Percentiles rank a stretch among this genome's conserved stretches.
Conservation (phyloP, 148 eudicot species). For the Diospyros lotus region DNA sequence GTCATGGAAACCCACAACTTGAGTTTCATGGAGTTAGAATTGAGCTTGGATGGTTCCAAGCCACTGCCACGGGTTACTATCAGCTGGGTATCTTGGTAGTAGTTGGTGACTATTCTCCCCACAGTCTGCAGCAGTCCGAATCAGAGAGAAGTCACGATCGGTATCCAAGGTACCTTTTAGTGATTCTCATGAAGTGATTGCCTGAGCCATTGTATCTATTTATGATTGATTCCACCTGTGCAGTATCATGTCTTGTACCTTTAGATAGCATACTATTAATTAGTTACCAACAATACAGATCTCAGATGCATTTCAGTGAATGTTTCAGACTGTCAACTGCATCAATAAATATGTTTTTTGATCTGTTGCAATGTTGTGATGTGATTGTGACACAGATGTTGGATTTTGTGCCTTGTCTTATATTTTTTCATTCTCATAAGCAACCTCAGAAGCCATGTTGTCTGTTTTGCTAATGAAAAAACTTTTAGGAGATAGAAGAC, state of each 20-base stretch:
- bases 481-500: not conserved
- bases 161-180: slow-evolving; percentile 38
- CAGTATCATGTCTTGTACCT: not conserved
- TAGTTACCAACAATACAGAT: not conserved
- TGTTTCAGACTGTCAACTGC: not conserved
- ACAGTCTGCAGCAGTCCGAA: slow-evolving; percentile 33
- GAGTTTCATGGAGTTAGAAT: slow-evolving; percentile 77
- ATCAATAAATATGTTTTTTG: not conserved
- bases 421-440: not conserved
- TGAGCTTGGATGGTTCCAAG: slow-evolving; percentile 85
- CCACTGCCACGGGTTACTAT: slow-evolving; percentile 71
- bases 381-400: too few species aligned
- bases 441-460: not conserved
- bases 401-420: not conserved
- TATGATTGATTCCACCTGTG: not conserved
- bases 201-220: not conserved
- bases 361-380: not conserved
- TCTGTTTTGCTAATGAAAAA: not conserved
- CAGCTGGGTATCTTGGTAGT: slow-evolving; percentile 73
- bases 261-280: not conserved
- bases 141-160: slow-evolving; percentile 29
- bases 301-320: too few species aligned
- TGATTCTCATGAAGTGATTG: not conserved
- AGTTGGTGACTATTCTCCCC: slow-evolving; percentile 45
- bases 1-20: slow-evolving; percentile 78